Base-by-base conservation (phyloP, 108 stramenopile species). In the Cyclostephanos tholiformis region DNA sequence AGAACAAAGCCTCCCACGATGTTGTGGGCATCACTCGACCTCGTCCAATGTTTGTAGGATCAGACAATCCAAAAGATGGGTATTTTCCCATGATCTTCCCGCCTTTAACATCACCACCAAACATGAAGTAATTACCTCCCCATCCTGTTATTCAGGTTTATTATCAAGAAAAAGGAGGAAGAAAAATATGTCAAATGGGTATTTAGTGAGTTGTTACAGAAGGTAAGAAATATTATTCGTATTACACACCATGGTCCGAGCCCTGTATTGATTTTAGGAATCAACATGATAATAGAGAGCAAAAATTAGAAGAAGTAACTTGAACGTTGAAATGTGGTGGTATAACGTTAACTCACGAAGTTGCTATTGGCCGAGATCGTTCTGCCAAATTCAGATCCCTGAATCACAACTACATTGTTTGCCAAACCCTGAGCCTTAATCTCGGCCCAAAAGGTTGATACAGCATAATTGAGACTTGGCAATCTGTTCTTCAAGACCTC, bases 1-100 rank as follows among this genome's bases (percentile, higher is more conserved):
- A 67, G 79, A 82, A 91, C 32, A 90, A 59, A 25, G 75, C 64
- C 13, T 94, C 92, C 92, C 92, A 94, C 1, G 74, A 62, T 11
- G 76, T 75, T 12, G 88, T 84, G 16, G 93, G 93, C 23, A 94
- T 86, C 26, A 94, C 44, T 6, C 90, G 74, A 17, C 79, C 86
- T 57, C 74, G 60, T 36, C 78, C 82, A 36, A 83, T 62, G 57
- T 79, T 74, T 0, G 46, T 41, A 16, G 30, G 39, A 56, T 69
- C 61, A 20, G 49, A 48, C 0, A 55, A 50, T 38, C 23, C 35
- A 36, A 80, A 76, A 1, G 73, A 50, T 27, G 84, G 84, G 44
- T 82, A 85, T 39, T 80, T 32, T 16, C 85, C 82, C 23, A 72
- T 67, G 29, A 85, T 75, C 39, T 68, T 74, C 9, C 84, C 81